A percentile compares a stretch with the other conserved stretches of the same genome.
These are phyloP conservation scores for Triadica sebifera DNA, from an alignment of 345 rosid genomes.

Conservation along the genomic window DNA sequence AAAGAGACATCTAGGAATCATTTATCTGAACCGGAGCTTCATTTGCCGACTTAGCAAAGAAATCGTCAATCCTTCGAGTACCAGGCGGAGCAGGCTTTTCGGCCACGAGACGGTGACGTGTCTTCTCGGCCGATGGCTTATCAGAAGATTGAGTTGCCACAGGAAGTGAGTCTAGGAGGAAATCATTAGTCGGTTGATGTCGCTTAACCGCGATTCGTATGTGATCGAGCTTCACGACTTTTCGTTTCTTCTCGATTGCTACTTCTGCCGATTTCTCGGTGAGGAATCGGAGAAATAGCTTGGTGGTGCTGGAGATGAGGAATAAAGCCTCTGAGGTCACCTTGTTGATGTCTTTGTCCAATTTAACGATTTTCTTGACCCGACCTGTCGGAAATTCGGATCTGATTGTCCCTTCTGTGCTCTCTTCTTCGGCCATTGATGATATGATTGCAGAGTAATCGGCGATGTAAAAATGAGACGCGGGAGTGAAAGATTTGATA, in stretches of 20 bases:
- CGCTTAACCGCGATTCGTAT: constrained; percentile 61
- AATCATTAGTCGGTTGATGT: constrained; percentile 78
- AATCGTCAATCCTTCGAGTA: constrained; percentile 63
- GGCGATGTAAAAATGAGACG: too few relatives aligned
- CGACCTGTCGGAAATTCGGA: constrained; percentile 64
- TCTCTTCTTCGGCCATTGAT: constrained; percentile 66
- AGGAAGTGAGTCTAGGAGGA: constrained; percentile 84
- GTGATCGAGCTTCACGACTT: constrained; percentile 63
- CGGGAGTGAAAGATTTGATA: neutral
- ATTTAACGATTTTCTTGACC: constrained; percentile 78
- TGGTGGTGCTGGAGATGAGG: constrained; percentile 55
- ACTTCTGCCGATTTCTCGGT: constrained; percentile 62
- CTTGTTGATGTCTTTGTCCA: constrained; percentile 83
- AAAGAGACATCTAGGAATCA: constrained; percentile 24
- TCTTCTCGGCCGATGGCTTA: constrained; percentile 19
- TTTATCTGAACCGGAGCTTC: constrained; percentile 36
- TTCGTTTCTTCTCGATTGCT: constrained; percentile 66
- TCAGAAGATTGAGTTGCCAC: constrained; percentile 38
- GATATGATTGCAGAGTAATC: constrained; percentile 6
- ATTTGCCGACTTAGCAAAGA: constrained; percentile 44
- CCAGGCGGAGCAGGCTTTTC: constrained; percentile 44
- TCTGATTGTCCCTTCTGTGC: constrained; percentile 12
- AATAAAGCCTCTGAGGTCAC: constrained; percentile 77
- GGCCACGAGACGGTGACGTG: constrained; percentile 20
- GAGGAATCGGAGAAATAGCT: constrained; percentile 68